Evolutionary conservation across 257 asterid genomes (phyloP), one percentile per base, ranked within the genome.

Genomic region (Salvia rosmarinus): DNA sequence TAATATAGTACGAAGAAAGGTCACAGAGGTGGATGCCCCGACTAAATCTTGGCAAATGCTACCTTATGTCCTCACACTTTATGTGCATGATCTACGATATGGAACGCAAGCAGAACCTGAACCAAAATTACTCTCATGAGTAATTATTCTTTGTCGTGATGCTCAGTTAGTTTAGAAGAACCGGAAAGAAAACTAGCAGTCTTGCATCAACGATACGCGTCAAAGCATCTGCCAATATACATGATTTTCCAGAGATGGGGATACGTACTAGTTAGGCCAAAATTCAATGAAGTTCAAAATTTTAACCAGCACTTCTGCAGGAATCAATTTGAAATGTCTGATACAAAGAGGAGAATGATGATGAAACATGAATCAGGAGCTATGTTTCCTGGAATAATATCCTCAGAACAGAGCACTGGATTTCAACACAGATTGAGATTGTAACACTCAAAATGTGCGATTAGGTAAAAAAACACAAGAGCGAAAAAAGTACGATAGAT

Each of bases 111-210:
- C 17, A 55, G 44, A 23, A 55, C 14, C 56, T 19, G 34, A 50
- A 32, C 61, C 4, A 9, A 28, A 32, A 9, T 16, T 59, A 34
- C 25, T 6, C 4, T 5, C 42, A 59, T 46, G 25, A 44, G 56
- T 14, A 44, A 8, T 13, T 44, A 44, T 44, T n/a, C n/a, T n/a
- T n/a, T n/a, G n/a, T n/a, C n/a, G n/a, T n/a, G n/a, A n/a, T n/a
- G n/a, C n/a, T n/a, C n/a, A n/a, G n/a, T n/a, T n/a, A n/a, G n/a
- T n/a, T n/a, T n/a, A n/a, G n/a, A n/a, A n/a, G 39, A 37, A 39
- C 25, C 23, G 34, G 23, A 66, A 66, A 16, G 47, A 21, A 21
- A 66, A 66, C 12, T 46, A 37, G 46, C 46, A 35, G 49, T 65
- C 69, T 30, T 35, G 32, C 1, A 49, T 6, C 11, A n/a, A 49